Base-by-base conservation (phyloP, 2,329 filamentous ascomycete species). In the Neonectria faginata region DNA sequence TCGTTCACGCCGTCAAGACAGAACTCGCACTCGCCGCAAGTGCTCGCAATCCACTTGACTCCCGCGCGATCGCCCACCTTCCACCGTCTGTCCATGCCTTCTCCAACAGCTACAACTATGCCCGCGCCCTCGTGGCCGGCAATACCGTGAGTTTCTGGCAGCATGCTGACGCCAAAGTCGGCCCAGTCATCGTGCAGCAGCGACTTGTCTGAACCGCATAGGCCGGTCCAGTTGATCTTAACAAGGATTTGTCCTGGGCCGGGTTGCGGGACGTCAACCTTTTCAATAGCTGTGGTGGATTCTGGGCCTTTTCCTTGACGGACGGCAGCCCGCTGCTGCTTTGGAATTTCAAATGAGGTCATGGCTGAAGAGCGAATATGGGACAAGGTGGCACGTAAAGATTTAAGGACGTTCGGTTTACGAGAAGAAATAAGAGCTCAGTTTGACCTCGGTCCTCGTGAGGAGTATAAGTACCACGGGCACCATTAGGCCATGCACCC, bases 41-140 rank as follows among this genome's bases (percentile, higher is more conserved):
- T 90, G 63, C 92, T 92, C 77, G 97, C 94, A 73, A 97, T 84
- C 93, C 93, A 97, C 83, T 92, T 97, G 77, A 97, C 86, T 75
- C 94, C 94, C 60, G 89, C 94, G 68, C 93, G 84, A 73, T 97
- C 93, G 70, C 94, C 93, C 73, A 97, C 16, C 52, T 69, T 85
- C 77, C 92, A 84, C 60, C 94, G 81, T 67, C 93, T 91, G 1
- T 86, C 81, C 69, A 94, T 93, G 7, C 94, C 86, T 18, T 90
- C 84, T 66, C 93, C 94, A 59, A 86, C 85, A 31, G 91, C 90
- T n/a, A 97, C 93, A 14, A 97, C 91, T 31, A 92, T 81, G 73
- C 93, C 93, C 22, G 92, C 92, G 70, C 93, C 87, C 73, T 89
- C 86, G 72, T 89, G 89, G 7, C 92, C 92, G 72, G 93, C 93